These are phyloP conservation scores for Aeschynomene evenia DNA, from an alignment of 306 rosid species.

Conservation along the genomic window DNA sequence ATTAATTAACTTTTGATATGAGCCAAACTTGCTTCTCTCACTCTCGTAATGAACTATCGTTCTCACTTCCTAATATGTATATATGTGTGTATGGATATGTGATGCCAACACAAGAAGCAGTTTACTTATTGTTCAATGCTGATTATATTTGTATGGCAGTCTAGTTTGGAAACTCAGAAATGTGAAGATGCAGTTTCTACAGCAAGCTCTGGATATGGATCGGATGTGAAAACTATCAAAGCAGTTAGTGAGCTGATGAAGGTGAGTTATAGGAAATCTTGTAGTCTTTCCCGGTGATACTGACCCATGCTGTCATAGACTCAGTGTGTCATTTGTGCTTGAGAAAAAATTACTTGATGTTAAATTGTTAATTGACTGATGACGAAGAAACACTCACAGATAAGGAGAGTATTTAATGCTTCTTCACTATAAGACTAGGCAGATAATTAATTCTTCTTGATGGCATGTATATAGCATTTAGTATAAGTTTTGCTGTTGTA, in stretches of 20 bases:
- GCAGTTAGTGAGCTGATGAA: conserved; percentile 68
- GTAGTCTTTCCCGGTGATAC: conserved; percentile 10
- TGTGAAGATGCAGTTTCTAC: conserved; percentile 55
- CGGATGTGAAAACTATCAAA: conserved; percentile 60
- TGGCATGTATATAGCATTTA: background rate
- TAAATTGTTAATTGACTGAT: background rate
- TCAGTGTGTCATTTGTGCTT: background rate
- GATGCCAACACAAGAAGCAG: background rate
- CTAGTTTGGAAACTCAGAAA: conserved; percentile 32
- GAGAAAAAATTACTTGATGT: background rate
- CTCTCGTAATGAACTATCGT: too few species aligned
- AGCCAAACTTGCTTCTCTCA: too few species aligned
- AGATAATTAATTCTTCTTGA: conserved; percentile 3
- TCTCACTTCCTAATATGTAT: conserved; percentile 19
- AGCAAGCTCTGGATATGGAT: conserved; percentile 57
- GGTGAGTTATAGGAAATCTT: conserved; percentile 35
- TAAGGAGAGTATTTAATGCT: conserved; percentile 15
- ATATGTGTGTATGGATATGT: background rate
- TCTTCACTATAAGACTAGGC: conserved; percentile 9
- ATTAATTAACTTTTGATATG: too few species aligned
- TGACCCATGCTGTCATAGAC: background rate
- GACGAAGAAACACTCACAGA: background rate
- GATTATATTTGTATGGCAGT: conserved; percentile 39
- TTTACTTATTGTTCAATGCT: conserved; percentile 23
- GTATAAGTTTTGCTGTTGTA: background rate